These are phyloP conservation scores for Mycena metata DNA, from an alignment of 768 basidiomycete genomes.

Conservation along the genomic window DNA sequence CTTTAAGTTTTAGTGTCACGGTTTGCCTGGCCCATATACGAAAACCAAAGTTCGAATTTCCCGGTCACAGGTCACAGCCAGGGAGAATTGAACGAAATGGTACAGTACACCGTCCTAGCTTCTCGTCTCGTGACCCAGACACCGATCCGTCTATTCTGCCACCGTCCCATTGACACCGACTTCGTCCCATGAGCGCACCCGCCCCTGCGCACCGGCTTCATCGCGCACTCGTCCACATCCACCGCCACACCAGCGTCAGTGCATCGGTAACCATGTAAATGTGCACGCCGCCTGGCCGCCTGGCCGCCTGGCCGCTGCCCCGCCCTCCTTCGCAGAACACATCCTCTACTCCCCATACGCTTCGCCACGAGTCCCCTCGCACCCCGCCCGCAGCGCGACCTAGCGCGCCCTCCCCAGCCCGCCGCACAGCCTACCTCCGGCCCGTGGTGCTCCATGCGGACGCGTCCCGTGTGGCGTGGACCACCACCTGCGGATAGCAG, in stretches of 20 bases:
- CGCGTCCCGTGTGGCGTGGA: background rate
- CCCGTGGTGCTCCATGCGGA: no score
- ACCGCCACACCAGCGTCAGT: no score
- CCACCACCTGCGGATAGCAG: background rate
- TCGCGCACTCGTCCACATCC: background rate
- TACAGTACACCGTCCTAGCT: background rate
- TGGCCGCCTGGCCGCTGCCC: no score
- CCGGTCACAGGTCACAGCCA: no score
- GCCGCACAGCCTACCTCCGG: background rate
- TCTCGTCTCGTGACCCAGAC: conserved; percentile 5
- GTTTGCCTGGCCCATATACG: no score
- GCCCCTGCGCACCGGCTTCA: background rate
- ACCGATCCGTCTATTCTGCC: background rate
- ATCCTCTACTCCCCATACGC: no score
- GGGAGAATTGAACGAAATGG: no score
- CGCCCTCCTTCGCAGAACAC: no score
- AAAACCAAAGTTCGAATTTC: no score
- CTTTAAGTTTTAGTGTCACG: no score
- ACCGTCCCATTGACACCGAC: no score
- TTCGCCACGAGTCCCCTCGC: no score
- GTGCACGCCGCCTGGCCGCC: background rate
- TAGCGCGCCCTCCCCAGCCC: background rate
- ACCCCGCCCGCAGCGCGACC: background rate
- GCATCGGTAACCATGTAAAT: background rate
- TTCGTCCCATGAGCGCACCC: background rate